Evolutionary conservation across 2,329 filamentous ascomycete species (phyloP).

Genomic region (Septoria petroselini): DNA sequence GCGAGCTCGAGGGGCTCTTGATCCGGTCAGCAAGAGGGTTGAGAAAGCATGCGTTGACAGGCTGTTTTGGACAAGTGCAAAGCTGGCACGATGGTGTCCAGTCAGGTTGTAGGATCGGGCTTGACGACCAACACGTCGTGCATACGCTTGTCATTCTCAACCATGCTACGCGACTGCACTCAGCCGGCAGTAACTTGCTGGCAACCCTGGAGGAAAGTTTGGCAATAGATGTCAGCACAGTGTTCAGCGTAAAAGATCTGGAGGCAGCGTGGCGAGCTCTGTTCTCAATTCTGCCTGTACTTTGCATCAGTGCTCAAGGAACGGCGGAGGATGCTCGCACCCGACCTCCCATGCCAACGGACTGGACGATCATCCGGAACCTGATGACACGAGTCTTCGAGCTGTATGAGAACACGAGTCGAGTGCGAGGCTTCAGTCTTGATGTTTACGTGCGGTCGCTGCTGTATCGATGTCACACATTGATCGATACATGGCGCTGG

Average conservation of each 20-base stretch:
- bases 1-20: not conserved
- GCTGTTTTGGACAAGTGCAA: constrained; percentile 37
- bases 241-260: constrained; percentile 33
- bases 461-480: constrained; percentile 52
- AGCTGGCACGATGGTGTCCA: constrained; percentile 42
- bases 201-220: constrained; percentile 42
- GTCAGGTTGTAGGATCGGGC: not conserved
- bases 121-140: constrained; percentile 22
- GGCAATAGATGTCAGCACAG: constrained; percentile 25
- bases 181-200: constrained; percentile 43
- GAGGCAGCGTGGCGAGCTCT: constrained; percentile 45
- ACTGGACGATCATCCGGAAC: constrained; percentile 50
- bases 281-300: constrained; percentile 53
- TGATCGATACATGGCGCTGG: constrained; percentile 58
- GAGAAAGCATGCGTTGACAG: constrained; percentile 35
- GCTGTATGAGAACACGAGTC: constrained; percentile 46
- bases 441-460: constrained; percentile 55
- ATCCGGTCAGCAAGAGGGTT: constrained; percentile 37
- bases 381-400: constrained; percentile 49
- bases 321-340: not conserved
- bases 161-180: constrained; percentile 41
- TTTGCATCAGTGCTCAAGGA: constrained; percentile 52
- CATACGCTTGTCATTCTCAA: constrained; percentile 50
- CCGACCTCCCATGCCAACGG: constrained; percentile 41
- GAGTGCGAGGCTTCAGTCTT: constrained; percentile 44